Evolutionary conservation across 2,329 filamentous ascomycete genomes (phyloP).

Genomic region (Penicillium sp.): DNA sequence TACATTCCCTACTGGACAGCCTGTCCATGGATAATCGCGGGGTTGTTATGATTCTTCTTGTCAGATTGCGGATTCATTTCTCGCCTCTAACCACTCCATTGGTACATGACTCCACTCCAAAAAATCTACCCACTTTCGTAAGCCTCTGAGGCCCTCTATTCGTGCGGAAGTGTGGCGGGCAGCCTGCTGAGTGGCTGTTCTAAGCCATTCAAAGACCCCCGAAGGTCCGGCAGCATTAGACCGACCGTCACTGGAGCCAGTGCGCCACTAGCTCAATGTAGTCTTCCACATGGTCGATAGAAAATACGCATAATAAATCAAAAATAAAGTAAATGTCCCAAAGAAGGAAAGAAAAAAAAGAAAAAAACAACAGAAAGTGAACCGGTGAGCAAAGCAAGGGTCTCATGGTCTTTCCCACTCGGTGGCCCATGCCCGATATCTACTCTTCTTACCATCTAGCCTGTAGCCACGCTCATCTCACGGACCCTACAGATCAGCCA

Average conservation of each 20-base stretch:
- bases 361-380: background rate
- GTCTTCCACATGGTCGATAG: slow-evolving; percentile 12
- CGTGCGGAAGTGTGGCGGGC: slow-evolving; percentile 24
- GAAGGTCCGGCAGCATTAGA: slow-evolving; percentile 29
- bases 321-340: background rate
- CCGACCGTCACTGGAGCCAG: slow-evolving; percentile 21
- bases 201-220: slow-evolving; percentile 15
- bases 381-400: slow-evolving; percentile 11
- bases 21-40: slow-evolving; percentile 5
- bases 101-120: slow-evolving; percentile 5
- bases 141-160: slow-evolving; percentile 12
- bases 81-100: slow-evolving; percentile 2
- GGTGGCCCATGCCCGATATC: background rate
- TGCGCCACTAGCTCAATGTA: slow-evolving; percentile 24
- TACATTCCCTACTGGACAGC: background rate
- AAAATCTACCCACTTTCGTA: background rate
- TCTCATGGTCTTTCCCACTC: slow-evolving; percentile 3
- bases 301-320: background rate
- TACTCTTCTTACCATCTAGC: background rate
- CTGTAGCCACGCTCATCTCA: slow-evolving; percentile 13
- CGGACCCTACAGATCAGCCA: slow-evolving; percentile 13
- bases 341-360: background rate
- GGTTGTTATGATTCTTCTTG: background rate
- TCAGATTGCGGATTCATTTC: background rate
- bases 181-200: slow-evolving; percentile 28